Conservation (phyloP, 73 alveolate genomes). For the Vitrella brassicaformis region DNA sequence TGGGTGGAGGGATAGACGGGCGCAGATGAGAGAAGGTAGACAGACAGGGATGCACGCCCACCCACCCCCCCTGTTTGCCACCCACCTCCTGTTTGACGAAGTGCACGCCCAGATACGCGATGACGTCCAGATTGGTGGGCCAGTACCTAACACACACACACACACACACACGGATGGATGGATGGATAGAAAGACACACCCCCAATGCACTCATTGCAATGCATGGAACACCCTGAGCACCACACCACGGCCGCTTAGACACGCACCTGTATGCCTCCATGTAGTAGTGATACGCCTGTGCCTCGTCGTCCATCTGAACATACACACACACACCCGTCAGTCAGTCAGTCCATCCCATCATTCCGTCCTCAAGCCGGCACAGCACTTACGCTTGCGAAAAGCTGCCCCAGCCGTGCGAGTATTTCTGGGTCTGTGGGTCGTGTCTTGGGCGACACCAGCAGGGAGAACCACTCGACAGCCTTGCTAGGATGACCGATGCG, state of each 20-base stretch:
- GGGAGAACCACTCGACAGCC: background rate
- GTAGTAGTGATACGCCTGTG: constrained; percentile 88
- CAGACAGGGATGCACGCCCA: too few relatives aligned
- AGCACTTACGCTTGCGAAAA: too few relatives aligned
- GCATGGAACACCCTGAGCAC: too few relatives aligned
- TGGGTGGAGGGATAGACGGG: too few relatives aligned
- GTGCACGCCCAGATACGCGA: constrained; percentile 33
- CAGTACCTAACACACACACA: constrained; percentile 11
- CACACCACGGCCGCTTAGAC: too few relatives aligned
- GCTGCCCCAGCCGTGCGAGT: constrained; percentile 83
- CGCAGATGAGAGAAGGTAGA: too few relatives aligned
- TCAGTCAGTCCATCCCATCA: constrained; percentile 67
- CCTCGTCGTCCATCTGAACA: constrained; percentile 54
- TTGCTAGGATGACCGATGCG: too few relatives aligned
- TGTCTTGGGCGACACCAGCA: background rate
- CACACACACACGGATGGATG: background rate
- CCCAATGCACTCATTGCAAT: too few relatives aligned
- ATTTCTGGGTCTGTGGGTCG: constrained; percentile 32
- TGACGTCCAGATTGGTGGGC: constrained; percentile 37
- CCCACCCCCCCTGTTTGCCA: too few relatives aligned
- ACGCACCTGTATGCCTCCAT: constrained; percentile 84
- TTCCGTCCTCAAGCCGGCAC: too few relatives aligned
- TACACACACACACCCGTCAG: constrained; percentile 26
- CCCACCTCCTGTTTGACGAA: constrained; percentile 37
- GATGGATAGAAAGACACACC: background rate